Evolutionary conservation across 805 yeast species (phyloP).

Genomic region (Metschnikowia hibisci): DNA sequence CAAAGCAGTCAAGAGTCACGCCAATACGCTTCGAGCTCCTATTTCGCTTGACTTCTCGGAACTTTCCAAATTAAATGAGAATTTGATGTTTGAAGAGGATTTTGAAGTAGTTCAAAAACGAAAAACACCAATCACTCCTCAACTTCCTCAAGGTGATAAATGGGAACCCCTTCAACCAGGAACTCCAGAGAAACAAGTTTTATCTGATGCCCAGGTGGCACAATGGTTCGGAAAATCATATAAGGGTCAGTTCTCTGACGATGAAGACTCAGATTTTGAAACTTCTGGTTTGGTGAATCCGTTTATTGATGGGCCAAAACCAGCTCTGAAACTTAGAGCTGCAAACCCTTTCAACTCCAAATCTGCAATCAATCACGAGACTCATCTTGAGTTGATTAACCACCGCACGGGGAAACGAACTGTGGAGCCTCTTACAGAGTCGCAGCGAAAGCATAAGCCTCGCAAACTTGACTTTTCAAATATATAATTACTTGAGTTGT

Average conservation of each 20-base stretch:
- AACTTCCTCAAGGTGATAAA: not conserved
- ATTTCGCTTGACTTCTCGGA: conserved; percentile 19
- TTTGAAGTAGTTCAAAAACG: not conserved
- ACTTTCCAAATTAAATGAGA: conserved; percentile 19
- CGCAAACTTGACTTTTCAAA: conserved; percentile 29
- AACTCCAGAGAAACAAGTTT: conserved; percentile 37
- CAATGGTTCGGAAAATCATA: conserved; percentile 38
- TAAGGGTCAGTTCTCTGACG: conserved; percentile 28
- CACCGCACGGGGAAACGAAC: conserved; percentile 40
- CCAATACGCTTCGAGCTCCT: conserved; percentile 9
- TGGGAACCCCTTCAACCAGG: not conserved
- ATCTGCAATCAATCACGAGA: conserved; percentile 26
- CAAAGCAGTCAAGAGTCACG: conserved; percentile 12
- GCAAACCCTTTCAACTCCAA: conserved; percentile 27
- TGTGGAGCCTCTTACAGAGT: conserved; percentile 25
- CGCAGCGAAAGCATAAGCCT: conserved; percentile 36
- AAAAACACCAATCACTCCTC: not conserved
- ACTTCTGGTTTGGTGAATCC: conserved; percentile 14
- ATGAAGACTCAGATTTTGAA: conserved; percentile 20
- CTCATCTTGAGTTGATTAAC: conserved; percentile 39
- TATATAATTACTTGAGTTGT: not conserved
- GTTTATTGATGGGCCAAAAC: not conserved
- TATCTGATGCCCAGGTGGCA: conserved; percentile 28
- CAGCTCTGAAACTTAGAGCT: not conserved
- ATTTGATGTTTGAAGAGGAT: conserved; percentile 27